Evolutionary conservation across 805 yeast species (phyloP), one percentile per base, ranked within the genome.

Genomic region (Lipomyces yamanashiensis): DNA sequence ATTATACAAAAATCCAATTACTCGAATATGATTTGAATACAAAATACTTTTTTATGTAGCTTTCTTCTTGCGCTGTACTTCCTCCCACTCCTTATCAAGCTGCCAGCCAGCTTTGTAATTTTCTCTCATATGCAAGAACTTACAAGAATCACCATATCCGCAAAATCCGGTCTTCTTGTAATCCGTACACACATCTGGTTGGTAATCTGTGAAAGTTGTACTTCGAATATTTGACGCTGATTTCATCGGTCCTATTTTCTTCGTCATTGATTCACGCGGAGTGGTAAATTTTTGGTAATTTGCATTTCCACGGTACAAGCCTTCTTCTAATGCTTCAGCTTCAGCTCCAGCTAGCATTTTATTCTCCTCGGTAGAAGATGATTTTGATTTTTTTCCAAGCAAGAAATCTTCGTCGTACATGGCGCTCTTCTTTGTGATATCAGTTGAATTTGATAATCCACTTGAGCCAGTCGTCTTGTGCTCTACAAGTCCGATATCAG

Each of bases 131-230:
- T 95, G 99, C 41, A 93, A 74, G 74, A 95, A 95, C 77, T 95
- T 95, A 78, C 99, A 95, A 41, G 95, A 88, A 71, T 95, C 99
- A 8, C 99, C 99, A 74, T 88, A 95, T 6, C 98, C 98, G 80
- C 99, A 95, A 73, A 86, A 92, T 0, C 99, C 99, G 0, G 96
- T 92, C 69, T 88, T 89, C 63, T 85, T 83, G 75, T 83, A 95
- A 75, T 95, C 98, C 72, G 93, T 95, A 74, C 99, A 95, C 1
- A 95, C 87, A 72, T 95, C 98, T 0, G 96, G 92, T 73, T 90
- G 97, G 72, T 87, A 95, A 72, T 95, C 99, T 44, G 88, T 81
- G 1, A 87, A 78, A 0, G 90, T 86, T 0, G 92, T 88, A 12
- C 87, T 81, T 51, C 84, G 80, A 36, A 92, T 81, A 70, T 82